Base-by-base conservation (phyloP, 208 protist species). In the Crithidia fasciculata region DNA sequence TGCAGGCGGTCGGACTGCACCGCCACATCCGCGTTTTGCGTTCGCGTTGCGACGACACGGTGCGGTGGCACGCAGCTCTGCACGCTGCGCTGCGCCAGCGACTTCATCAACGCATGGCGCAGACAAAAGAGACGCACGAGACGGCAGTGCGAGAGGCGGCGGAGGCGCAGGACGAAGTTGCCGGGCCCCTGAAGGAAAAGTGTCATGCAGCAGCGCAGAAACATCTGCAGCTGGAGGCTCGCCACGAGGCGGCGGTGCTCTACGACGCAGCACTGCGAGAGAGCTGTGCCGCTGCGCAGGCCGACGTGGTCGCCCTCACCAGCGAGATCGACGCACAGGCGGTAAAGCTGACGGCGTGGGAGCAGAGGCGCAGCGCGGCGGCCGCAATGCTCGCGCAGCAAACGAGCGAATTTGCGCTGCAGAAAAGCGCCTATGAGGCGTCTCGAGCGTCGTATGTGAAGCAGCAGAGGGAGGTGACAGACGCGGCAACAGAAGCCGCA, bases 251-350 rank as follows among this genome's bases (percentile, higher is more conserved):
- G 12, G 4, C 60, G 12, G 36, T 28, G 16, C 12, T 61, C 6
- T 78, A 78, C 65, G 41, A 37, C 4, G 65, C 66, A 12, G 18
- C 8, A 9, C 39, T 78, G 4, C 41, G 45, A 36, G 43, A 5
- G 0, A 9, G 8, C 6, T 72, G 73, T 41, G 58, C 9, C 4
- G 15, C 40, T 13, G 74, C 74, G 18, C 58, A 58, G n/a, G 54
- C 7, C 43, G 67, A 45, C 43, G 73, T 74, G n/a, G 57, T 44
- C 4, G 59, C 45, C n/a, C 61, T 83, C 50, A 63, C 79, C 4
- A 53, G 12, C 5, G 58, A 49, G n/a, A 69, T 79, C 5, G 81
- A 80, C 19, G 39, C 16, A 1, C 58, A 36, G 10, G 60, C 59
- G 10, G 28, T 2, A 8, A 2, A 37, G 0, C 3, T 80, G 16